Evolutionary conservation across 257 asterid species (phyloP), one percentile per base, ranked within the genome.

Genomic region (Catharanthus roseus): DNA sequence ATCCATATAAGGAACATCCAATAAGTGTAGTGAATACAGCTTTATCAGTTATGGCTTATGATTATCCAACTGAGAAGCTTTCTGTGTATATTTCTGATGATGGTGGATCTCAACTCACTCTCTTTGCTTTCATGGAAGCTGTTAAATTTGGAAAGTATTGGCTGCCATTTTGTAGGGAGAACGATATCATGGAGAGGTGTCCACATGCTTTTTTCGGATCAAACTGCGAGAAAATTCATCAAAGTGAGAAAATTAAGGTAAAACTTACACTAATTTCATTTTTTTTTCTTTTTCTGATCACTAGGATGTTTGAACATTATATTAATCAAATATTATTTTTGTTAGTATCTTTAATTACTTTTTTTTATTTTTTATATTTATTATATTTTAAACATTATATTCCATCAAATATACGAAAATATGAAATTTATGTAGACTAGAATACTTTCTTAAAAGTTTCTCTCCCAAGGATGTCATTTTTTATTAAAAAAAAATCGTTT

Each of bases 61-160:
- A 90, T 36, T 90, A 82, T 74, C 95, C 91, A 54, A 7, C 90
- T 36, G 86, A 84, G 24, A 90, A 90, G 70, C 21, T 90, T 24
- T 88, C 95, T 31, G 82, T 90, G 11, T 90, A 85, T 69, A 86
- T 88, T 68, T 88, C 96, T 45, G 95, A 88, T 68, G 96, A 90
- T 41, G 96, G 96, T 5, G 95, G 93, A 0, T 88, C 95, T 51
- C 87, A 88, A 81, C 86, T 88, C 10, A 90, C 86, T 3, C 77
- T 88, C 75, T 90, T 88, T 71, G 93, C 89, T 64, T 84, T 90
- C 77, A 78, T 90, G 90, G 97, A 91, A 75, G 96, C 96, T 38
- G 95, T 89, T 26, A 83, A 82, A 44, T 91, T 91, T 68, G 90
- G 80, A 21, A 81, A 58, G 68, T 34, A 45, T 36, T 91, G 97